These are phyloP conservation scores for Dalbergia cochinchinensis DNA, from an alignment of 306 rosid species.

Conservation along the genomic window DNA sequence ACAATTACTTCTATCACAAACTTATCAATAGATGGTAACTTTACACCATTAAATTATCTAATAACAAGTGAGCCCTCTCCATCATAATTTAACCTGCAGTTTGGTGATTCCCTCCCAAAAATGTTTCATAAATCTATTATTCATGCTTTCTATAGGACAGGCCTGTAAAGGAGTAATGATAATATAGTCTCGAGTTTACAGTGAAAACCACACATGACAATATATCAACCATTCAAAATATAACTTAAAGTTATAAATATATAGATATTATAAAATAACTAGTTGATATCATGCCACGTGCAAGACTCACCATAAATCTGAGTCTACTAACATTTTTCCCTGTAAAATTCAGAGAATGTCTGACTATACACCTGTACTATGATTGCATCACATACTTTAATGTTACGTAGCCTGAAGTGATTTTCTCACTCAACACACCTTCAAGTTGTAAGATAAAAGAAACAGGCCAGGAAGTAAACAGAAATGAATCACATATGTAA, in stretches of 20 bases:
- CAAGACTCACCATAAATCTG: no score
- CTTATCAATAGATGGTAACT: constrained; percentile 23
- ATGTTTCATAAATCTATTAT: constrained; percentile 4
- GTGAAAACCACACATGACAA: no score
- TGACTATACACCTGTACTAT: background rate
- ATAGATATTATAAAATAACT: no score
- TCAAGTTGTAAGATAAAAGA: background rate
- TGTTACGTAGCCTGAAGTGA: background rate
- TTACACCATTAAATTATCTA: constrained; percentile 3
- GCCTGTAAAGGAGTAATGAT: background rate
- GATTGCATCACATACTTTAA: background rate
- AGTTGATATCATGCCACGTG: no score
- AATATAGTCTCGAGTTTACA: no score
- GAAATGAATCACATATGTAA: constrained; percentile 27
- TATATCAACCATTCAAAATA: no score
- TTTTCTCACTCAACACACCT: background rate
- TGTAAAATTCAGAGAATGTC: background rate
- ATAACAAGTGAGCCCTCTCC: constrained; percentile 10
- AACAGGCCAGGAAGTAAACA: background rate
- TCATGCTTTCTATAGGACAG: background rate
- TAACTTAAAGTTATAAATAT: no score
- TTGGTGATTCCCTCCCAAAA: background rate
- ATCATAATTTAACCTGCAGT: background rate
- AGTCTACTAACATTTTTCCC: no score
- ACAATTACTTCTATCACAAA: background rate